These are phyloP conservation scores for Grosmannia huntii DNA, from an alignment of 2,329 filamentous ascomycete species.

Conservation along the genomic window DNA sequence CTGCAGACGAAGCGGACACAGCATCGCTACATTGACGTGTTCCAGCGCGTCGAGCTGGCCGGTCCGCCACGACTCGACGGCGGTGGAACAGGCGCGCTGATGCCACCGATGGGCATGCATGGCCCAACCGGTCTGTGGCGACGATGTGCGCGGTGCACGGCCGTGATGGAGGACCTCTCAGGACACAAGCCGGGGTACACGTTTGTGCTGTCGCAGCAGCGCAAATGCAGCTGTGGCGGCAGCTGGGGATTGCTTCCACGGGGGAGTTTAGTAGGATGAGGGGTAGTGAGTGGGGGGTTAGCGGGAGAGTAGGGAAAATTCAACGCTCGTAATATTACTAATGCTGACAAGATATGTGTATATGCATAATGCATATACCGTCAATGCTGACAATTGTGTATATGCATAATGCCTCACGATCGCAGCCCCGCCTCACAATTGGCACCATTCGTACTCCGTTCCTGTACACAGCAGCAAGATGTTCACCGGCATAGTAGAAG, in stretches of 20 bases:
- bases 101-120: conserved; percentile 26
- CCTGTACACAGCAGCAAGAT: conserved; percentile 33
- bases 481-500: conserved; percentile 94
- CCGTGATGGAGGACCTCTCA: conserved; percentile 50
- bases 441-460: neutral
- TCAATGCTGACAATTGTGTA: neutral
- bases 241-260: conserved; percentile 33
- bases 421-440: neutral
- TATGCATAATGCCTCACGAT: neutral
- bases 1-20: conserved; percentile 25
- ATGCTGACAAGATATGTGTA: neutral
- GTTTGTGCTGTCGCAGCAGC: conserved; percentile 41
- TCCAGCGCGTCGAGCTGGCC: conserved; percentile 42
- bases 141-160: conserved; percentile 46
- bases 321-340: neutral
- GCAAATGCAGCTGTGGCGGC: conserved; percentile 42
- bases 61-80: neutral
- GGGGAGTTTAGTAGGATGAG: conserved; percentile 7
- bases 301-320: no score
- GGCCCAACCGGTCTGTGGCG: conserved; percentile 22
- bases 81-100: neutral
- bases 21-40: conserved; percentile 37
- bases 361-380: no score
- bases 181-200: conserved; percentile 34
- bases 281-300: no score